Evolutionary conservation across 2,329 filamentous ascomycete species (phyloP), one percentile per base, ranked within the genome.

Genomic region (Monilinia polystroma): DNA sequence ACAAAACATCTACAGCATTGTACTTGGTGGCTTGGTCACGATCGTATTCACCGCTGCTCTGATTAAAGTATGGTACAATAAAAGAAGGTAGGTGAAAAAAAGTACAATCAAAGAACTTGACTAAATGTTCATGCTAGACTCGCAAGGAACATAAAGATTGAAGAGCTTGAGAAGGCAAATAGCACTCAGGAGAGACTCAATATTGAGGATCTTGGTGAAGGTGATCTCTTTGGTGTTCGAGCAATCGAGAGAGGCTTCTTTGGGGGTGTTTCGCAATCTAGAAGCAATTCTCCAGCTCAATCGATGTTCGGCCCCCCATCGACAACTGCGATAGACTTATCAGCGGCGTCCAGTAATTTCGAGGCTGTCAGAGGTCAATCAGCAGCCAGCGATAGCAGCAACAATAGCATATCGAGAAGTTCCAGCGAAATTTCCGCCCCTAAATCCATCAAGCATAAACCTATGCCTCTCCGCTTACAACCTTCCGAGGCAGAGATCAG

Each of bases 141-240:
- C n/a, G 53, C 60, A 35, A 67, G 45, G 18, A 67, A 67, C 26
- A 64, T 32, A 12, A 64, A 64, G 23, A 53, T 67, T 43, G 66
- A 63, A 35, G 66, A 67, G 23, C 47, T 45, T 14, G 66, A 64
- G 11, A 49, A 38, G 38, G 59, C 59, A 47, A 63, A 57, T n/a
- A 67, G 54, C 26, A 53, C 53, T 7, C 43, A 56, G 5, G 66
- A 67, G 59, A 64, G 41, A 26, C 53, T 64, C 18, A 64, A 67
- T 23, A 14, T 64, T 47, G 55, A 63, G 32, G 59, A 67, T 11
- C 60, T 67, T 18, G 66, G 58, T 49, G 59, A 64, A 57, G 66
- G 60, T 14, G 66, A 71, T 70, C 66, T 70, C 29, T 71, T 71
- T 55, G 69, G 69, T 43, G 58, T 71, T 29, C 55, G 68, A 66